A percentile compares a stretch with the other conserved stretches of the same genome.
phyloP scores from a whole-genome alignment of 108 stramenopile genomes.

The Epipyxis sp. region DNA sequence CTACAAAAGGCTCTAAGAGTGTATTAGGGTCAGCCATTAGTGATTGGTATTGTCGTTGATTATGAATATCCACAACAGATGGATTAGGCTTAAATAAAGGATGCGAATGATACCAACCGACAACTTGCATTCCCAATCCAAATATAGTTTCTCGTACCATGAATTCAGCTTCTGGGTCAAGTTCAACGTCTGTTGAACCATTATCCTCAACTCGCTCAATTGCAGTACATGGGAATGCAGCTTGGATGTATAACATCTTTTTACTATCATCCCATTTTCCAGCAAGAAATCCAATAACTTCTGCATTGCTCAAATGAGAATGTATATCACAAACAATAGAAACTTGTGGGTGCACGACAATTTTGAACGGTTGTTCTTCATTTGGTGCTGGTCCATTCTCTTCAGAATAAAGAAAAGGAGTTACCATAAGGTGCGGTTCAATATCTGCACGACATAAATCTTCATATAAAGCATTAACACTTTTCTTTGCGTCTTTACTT shows the following conservation, averaged over 20 bases:
- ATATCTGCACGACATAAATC: neutral
- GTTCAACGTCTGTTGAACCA: conserved; percentile 64
- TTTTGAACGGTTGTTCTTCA: conserved; percentile 12
- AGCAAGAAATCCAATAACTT: conserved; percentile 66
- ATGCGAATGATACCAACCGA: conserved; percentile 65
- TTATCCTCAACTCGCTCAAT: conserved; percentile 46
- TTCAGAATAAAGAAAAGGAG: conserved; percentile 1
- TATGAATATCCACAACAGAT: conserved; percentile 59
- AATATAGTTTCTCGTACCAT: conserved; percentile 51
- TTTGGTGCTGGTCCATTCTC: neutral
- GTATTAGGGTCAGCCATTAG: conserved; percentile 45
- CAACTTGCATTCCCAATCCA: conserved; percentile 50
- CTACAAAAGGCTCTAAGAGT: conserved; percentile 32
- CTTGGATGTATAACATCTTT: conserved; percentile 58
- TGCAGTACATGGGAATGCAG: conserved; percentile 59
- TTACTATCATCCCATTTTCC: conserved; percentile 50
- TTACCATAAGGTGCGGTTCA: neutral
- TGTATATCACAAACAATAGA: conserved; percentile 60
- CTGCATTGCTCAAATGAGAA: conserved; percentile 58
- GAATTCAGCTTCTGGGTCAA: conserved; percentile 64
- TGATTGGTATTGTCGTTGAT: conserved; percentile 60
- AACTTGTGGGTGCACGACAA: conserved; percentile 49
- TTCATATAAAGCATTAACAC: too few relatives aligned
- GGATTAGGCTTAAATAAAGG: conserved; percentile 55
- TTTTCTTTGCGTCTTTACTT: too few relatives aligned